phyloP scores from a whole-genome alignment of 1,284 basidiomycete genomes.

The Pterula multifida region DNA sequence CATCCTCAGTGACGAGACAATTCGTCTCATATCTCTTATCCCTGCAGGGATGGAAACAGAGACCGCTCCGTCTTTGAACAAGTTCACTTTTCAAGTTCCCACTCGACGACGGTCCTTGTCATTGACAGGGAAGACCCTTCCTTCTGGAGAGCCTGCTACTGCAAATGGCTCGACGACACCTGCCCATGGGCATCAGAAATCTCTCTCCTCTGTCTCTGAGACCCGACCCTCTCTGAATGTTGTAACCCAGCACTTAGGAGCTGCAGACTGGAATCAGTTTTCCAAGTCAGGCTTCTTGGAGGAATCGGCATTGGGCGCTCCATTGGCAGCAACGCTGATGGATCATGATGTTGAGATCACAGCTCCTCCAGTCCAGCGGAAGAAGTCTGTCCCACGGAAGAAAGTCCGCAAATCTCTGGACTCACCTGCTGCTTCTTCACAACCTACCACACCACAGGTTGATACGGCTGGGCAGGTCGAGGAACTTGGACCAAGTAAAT shows the following conservation, averaged over 20 bases:
- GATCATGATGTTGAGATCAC: slow-evolving; percentile 53
- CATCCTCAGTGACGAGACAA: slow-evolving; percentile 57
- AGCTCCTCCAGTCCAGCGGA: slow-evolving; percentile 23
- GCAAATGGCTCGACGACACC: slow-evolving; percentile 6
- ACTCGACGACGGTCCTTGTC: background rate
- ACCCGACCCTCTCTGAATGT: background rate
- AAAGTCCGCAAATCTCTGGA: slow-evolving; percentile 16
- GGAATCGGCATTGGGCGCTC: slow-evolving; percentile 21
- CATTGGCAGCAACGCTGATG: slow-evolving; percentile 44
- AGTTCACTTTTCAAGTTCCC: background rate
- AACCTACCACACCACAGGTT: background rate
- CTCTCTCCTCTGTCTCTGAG: slow-evolving; percentile 9
- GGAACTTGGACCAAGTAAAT: slow-evolving; percentile 23
- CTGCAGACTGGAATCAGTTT: slow-evolving; percentile 18
- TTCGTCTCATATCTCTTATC: slow-evolving; percentile 26
- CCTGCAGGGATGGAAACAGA: slow-evolving; percentile 10
- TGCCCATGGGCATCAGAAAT: slow-evolving; percentile 13
- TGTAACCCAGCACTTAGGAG: background rate
- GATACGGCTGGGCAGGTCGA: slow-evolving; percentile 13
- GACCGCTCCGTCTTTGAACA: slow-evolving; percentile 11
- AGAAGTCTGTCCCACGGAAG: slow-evolving; percentile 15
- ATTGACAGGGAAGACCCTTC: background rate
- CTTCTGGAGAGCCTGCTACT: background rate
- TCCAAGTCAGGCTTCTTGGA: slow-evolving; percentile 20
- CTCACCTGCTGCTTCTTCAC: slow-evolving; percentile 11